Evolutionary conservation across 176 grass and related monocot species (phyloP), one percentile per base, ranked within the genome.

Genomic region (Neostapfia colusana): DNA sequence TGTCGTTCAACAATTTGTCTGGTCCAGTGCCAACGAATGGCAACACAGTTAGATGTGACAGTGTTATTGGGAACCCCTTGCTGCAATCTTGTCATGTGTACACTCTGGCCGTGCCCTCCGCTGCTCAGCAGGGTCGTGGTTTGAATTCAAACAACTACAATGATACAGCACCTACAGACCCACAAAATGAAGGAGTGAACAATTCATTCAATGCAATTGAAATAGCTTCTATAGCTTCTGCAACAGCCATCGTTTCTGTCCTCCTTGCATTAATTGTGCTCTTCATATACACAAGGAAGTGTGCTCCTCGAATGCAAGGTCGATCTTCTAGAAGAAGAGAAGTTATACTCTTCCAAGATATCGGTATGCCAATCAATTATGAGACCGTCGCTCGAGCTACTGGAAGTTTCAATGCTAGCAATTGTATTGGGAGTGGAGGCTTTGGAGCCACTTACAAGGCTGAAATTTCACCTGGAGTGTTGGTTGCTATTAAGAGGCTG

Each of bases 1-100:
- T 92, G 48, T 99, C 95, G 51, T 99, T 90, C 86, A 99, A 99
- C 73, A 99, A 99, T 84, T 89, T 99, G 81, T 99, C 95, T 70
- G 95, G 91, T 59, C 72, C 91, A 23, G 67, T 94, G 57, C 91
- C 91, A 78, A 79, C 89, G 10, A 94, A 90, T 83, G 92, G 84
- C 72, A 88, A 68, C 48, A 82, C 80, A 25, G 84, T 99, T 68
- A 75, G 51, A 66, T 99, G 95, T 84, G 92, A 89, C 63, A 94
- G 87, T 3, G 77, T 92, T 46, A 81, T 92, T 65, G 95, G 95
- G 43, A 99, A 99, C 76, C 95, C 95, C 84, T 85, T 93, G 8
- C 86, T 98, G 26, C 90, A 93, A 79, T 85, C 94, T 57, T 97
- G 95, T 85, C 84, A 85, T 69, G 70, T 79, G 43, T 89, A 89